Percentiles rank a stretch among this genome's conserved stretches.
Conservation (phyloP, 139 green algal genomes). For the Pedinophyceae sp. region DNA sequence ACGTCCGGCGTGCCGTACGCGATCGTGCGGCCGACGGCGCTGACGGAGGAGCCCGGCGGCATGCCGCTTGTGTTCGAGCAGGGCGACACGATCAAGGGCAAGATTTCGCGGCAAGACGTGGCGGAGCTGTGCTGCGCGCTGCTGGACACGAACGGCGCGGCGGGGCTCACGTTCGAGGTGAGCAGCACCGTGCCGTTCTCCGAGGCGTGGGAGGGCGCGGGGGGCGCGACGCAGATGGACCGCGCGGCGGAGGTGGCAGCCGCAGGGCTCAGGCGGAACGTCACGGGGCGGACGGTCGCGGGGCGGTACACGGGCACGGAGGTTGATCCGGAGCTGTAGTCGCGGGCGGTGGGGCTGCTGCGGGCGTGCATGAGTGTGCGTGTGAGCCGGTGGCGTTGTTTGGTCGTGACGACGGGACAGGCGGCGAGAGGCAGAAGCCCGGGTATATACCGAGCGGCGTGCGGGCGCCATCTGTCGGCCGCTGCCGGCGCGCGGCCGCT, state of each 20-base stretch:
- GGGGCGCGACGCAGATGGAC: too few species aligned
- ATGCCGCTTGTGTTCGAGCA: constrained; percentile 61
- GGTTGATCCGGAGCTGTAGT: constrained; percentile 21
- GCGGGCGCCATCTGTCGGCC: too few species aligned
- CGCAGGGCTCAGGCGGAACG: constrained; percentile 20
- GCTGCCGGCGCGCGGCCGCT: too few species aligned
- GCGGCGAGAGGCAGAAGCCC: too few species aligned
- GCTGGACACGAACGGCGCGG: constrained; percentile 26
- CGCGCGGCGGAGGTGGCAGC: constrained; percentile 23
- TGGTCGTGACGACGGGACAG: too few species aligned
- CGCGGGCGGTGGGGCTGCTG: not conserved
- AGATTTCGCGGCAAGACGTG: constrained; percentile 64
- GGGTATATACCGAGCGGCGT: too few species aligned
- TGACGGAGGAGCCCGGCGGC: constrained; percentile 60
- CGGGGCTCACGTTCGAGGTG: constrained; percentile 73
- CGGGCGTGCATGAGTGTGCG: too few species aligned
- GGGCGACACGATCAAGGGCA: constrained; percentile 64
- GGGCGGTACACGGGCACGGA: constrained; percentile 44
- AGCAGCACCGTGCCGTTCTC: constrained; percentile 63
- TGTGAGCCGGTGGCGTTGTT: too few species aligned
- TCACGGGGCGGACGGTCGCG: constrained; percentile 54
- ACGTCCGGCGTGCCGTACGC: constrained; percentile 50
- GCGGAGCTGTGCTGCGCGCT: constrained; percentile 59
- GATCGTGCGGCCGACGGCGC: constrained; percentile 57
- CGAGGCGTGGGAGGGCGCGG: constrained; percentile 27